Base-by-base conservation (phyloP, 305 asterid genomes). In the Petunia hybrid region DNA sequence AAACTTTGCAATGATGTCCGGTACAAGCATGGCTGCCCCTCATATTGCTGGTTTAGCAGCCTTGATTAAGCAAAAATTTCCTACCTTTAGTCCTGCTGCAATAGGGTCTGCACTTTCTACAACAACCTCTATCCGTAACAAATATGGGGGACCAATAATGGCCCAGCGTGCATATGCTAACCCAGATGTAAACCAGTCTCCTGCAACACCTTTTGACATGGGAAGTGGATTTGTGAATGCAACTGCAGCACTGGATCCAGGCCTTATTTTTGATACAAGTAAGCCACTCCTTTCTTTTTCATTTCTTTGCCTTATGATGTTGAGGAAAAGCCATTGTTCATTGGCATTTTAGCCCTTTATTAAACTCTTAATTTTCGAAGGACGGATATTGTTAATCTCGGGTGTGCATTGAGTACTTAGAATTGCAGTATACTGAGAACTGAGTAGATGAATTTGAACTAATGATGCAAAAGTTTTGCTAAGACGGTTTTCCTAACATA, bases 11-110 rank as follows among this genome's bases (percentile, higher is more conserved):
- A 89, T 93, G 91, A 91, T 96, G 98, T 96, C 99, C 5, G 99
- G 99, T 16, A 96, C 99, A 42, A 96, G 98, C 92, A 96, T 96
- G 99, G 98, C 99, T 41, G 99, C 99, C 78, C 99, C 99, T 82
- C 99, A 96, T 84, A 83, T 96, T 67, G 97, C 99, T 46, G 98
- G 99, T 39, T 91, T 96, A 51, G 98, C 99, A 63, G 99, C 97
- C 22, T 85, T 96, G 80, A 89, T 94, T 71, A 93, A 89, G 90
- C 97, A 94, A 83, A 94, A 77, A 81, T 96, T 85, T 80, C 97
- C 98, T 2, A 59, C 82, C 78, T 88, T 94, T 86, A 83, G 88
- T 55, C 98, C 99, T 81, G 89, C 98, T 8, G 98, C 97, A 22
- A 84, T 94, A 31, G 98, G 95, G 69, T 96, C 99, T 43, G 95